Evolutionary conservation across 1,139 yeast genomes (phyloP).

Genomic region (Protomyces inundatus): DNA sequence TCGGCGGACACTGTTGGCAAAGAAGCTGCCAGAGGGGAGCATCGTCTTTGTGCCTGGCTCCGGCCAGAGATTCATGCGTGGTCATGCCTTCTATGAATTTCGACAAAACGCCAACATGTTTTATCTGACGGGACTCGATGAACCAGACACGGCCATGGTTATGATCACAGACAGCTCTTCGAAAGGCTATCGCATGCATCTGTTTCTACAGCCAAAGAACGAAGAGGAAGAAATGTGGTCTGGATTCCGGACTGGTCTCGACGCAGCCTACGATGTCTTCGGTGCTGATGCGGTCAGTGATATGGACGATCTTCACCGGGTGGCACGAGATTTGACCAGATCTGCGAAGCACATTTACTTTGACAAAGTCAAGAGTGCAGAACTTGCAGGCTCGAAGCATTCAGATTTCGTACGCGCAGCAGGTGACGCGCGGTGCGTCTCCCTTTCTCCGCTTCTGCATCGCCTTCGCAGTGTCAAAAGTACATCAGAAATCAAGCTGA

Average conservation of each 20-base stretch:
- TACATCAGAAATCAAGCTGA: constrained; percentile 63
- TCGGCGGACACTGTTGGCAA: constrained; percentile 58
- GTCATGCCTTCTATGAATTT: constrained; percentile 83
- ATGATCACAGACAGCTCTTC: constrained; percentile 49
- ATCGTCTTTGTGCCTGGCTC: constrained; percentile 51
- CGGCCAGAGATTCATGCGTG: constrained; percentile 70
- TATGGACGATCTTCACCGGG: neutral
- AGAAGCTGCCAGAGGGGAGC: constrained; percentile 56
- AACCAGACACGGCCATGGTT: constrained; percentile 75
- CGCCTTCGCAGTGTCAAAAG: constrained; percentile 66
- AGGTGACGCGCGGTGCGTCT: constrained; percentile 37
- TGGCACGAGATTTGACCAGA: constrained; percentile 45
- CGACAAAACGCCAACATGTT: constrained; percentile 80
- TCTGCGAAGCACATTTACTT: constrained; percentile 51
- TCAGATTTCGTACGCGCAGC: constrained; percentile 33
- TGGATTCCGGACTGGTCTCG: constrained; percentile 81
- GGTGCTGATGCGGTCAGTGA: constrained; percentile 65
- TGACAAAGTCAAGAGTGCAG: constrained; percentile 38
- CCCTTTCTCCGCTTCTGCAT: constrained; percentile 51
- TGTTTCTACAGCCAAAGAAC: constrained; percentile 85
- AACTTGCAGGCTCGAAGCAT: constrained; percentile 20
- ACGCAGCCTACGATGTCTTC: constrained; percentile 74
- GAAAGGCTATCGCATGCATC: constrained; percentile 46
- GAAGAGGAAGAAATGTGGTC: constrained; percentile 83
- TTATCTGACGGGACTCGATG: constrained; percentile 54